Evolutionary conservation across 768 basidiomycete genomes (phyloP).

Genomic region (Auricularia auricula-judae): DNA sequence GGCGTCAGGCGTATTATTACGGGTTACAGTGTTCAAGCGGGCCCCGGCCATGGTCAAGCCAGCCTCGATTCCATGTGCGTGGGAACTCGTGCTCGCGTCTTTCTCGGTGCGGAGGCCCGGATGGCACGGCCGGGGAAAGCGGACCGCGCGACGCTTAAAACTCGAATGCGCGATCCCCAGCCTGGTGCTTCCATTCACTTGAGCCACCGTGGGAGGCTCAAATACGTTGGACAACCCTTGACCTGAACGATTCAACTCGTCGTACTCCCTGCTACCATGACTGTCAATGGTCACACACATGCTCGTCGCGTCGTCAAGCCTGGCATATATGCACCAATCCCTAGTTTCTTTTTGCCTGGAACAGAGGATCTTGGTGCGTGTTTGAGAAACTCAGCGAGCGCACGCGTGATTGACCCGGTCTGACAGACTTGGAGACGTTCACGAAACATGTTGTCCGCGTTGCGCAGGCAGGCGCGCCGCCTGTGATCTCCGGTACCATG

Average conservation of each 20-base stretch:
- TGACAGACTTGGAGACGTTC: slow-evolving; percentile 54
- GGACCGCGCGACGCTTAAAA: neutral
- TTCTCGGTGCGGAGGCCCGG: neutral
- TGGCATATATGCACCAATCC: slow-evolving; percentile 80
- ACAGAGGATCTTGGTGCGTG: slow-evolving; percentile 69
- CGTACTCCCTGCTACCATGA: neutral
- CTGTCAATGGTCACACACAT: slow-evolving; percentile 1
- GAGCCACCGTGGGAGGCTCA: neutral
- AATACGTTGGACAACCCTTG: neutral
- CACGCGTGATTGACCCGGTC: neutral
- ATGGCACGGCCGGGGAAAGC: neutral
- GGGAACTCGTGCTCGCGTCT: neutral
- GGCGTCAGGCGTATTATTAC: too few relatives aligned
- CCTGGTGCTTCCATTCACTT: neutral
- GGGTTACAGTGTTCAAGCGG: too few relatives aligned
- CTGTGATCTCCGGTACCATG: slow-evolving; percentile 73
- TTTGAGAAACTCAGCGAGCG: neutral
- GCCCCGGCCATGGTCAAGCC: too few relatives aligned
- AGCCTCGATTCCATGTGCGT: neutral
- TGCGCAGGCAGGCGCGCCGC: slow-evolving; percentile 57
- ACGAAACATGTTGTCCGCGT: slow-evolving; percentile 53
- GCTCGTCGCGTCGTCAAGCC: slow-evolving; percentile 49
- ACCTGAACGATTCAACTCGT: too few relatives aligned
- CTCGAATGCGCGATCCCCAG: too few relatives aligned
- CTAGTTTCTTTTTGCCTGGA: slow-evolving; percentile 66